phyloP scores from a whole-genome alignment of 352 stramenopile genomes.

The Pilasporangium apinafurcum region DNA sequence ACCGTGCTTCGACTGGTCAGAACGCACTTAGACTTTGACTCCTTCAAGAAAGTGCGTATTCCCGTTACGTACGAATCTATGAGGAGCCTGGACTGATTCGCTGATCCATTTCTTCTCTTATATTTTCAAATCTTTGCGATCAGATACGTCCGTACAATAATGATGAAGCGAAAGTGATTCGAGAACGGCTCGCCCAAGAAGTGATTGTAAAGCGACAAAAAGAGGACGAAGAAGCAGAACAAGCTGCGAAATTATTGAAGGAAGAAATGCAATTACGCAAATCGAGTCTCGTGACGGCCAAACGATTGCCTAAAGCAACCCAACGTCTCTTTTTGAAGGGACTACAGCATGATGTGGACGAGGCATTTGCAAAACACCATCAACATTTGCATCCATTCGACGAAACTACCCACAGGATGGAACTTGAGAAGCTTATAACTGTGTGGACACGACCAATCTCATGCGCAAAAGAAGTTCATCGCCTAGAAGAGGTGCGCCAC shows the following conservation, averaged over 20 bases:
- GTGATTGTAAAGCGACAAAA: conserved; percentile 32
- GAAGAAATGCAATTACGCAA: conserved; percentile 27
- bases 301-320: conserved; percentile 21
- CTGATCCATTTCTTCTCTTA: not conserved
- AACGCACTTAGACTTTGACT: conserved; percentile 28
- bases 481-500: conserved; percentile 27
- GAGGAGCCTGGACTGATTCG: not conserved
- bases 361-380: conserved; percentile 23
- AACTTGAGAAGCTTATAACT: conserved; percentile 22
- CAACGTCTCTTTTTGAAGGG: conserved; percentile 40
- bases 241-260: conserved; percentile 15
- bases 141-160: conserved; percentile 59
- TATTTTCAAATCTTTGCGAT: not conserved
- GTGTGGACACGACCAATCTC: conserved; percentile 26
- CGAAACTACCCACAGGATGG: too few relatives aligned
- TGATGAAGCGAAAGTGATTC: conserved; percentile 35
- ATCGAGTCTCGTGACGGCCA: conserved; percentile 30
- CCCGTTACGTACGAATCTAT: not conserved
- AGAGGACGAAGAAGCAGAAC: conserved; percentile 37
- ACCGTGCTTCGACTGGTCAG: conserved; percentile 37
- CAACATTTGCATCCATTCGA: not conserved
- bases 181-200: conserved; percentile 33
- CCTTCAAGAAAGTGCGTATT: conserved; percentile 22
- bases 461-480: conserved; percentile 22
- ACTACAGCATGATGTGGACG: conserved; percentile 24